Conservation (phyloP, 2,329 filamentous ascomycete species). For the Arachnomyces sp. region DNA sequence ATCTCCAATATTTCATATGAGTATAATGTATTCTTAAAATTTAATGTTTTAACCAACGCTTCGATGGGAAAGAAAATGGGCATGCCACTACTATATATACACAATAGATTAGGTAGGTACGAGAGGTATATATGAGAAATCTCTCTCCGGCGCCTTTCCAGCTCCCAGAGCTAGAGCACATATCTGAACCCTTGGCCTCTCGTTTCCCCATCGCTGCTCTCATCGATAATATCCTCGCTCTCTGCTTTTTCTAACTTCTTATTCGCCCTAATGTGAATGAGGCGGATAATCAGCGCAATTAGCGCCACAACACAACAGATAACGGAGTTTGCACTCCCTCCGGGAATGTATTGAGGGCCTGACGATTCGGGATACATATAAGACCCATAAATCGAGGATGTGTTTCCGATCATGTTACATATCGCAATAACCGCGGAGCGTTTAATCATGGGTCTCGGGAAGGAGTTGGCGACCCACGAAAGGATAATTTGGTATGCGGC, state of each 20-base stretch:
- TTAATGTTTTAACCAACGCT: too few relatives aligned
- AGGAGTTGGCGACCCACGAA: conserved; percentile 37
- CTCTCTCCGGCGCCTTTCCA: too few relatives aligned
- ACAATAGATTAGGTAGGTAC: too few relatives aligned
- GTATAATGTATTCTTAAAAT: too few relatives aligned
- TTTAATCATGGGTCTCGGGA: conserved; percentile 38
- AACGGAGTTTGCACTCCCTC: conserved; percentile 27
- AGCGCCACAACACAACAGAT: conserved; percentile 29
- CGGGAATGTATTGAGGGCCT: conserved; percentile 31
- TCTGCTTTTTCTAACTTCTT: conserved; percentile 21
- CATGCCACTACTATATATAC: too few relatives aligned
- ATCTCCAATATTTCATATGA: too few relatives aligned
- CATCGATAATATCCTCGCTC: conserved; percentile 8
- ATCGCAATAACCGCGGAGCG: conserved; percentile 37
- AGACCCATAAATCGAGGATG: conserved; percentile 33
- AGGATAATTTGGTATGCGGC: conserved; percentile 38
- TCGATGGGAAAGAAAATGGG: too few relatives aligned
- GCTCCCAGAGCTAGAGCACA: neutral
- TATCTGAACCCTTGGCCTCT: conserved; percentile 4
- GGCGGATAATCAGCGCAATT: conserved; percentile 26
- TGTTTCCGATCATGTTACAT: conserved; percentile 36
- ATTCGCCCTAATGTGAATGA: conserved; percentile 29
- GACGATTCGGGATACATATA: conserved; percentile 31
- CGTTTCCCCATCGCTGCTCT: neutral
- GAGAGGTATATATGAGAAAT: too few relatives aligned